Evolutionary conservation across 2,329 filamentous ascomycete species (phyloP).

Genomic region (Sporothrix luriei): DNA sequence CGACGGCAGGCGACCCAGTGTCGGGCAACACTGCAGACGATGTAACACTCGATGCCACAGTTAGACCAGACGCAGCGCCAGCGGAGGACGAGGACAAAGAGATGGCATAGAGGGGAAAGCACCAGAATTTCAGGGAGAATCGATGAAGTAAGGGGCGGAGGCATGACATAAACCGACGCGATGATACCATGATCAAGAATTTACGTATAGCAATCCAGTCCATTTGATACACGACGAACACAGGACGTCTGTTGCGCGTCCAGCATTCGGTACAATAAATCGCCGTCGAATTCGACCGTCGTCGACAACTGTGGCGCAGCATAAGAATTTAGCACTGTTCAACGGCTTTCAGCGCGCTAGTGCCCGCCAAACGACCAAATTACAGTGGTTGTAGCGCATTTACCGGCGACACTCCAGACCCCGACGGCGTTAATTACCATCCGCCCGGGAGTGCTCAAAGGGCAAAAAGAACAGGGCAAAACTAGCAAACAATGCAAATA

Average conservation of each 20-base stretch:
- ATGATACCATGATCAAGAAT: conserved; percentile 10
- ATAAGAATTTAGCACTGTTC: not conserved
- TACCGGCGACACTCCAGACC: conserved; percentile 7
- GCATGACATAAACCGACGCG: not conserved
- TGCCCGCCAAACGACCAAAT: not conserved
- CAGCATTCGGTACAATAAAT: not conserved
- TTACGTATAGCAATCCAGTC: not conserved
- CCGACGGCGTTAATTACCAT: conserved; percentile 19
- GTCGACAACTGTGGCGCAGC: not conserved
- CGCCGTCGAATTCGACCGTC: conserved; percentile 6
- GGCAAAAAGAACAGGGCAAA: not conserved
- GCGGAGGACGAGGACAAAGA: not conserved
- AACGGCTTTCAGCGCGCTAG: not conserved
- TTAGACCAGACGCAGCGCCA: not conserved
- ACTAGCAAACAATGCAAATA: not conserved
- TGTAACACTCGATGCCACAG: not conserved
- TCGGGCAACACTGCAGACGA: conserved; percentile 5
- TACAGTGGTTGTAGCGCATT: not conserved
- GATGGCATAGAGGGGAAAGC: not conserved
- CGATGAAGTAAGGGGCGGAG: not conserved
- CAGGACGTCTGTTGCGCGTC: not conserved
- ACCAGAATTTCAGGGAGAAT: not conserved
- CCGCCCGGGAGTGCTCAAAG: not conserved
- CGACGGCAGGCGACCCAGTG: not conserved
- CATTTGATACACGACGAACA: not conserved